Conservation (phyloP, 169 alveolate species). For the Cryptosporidium canis region DNA sequence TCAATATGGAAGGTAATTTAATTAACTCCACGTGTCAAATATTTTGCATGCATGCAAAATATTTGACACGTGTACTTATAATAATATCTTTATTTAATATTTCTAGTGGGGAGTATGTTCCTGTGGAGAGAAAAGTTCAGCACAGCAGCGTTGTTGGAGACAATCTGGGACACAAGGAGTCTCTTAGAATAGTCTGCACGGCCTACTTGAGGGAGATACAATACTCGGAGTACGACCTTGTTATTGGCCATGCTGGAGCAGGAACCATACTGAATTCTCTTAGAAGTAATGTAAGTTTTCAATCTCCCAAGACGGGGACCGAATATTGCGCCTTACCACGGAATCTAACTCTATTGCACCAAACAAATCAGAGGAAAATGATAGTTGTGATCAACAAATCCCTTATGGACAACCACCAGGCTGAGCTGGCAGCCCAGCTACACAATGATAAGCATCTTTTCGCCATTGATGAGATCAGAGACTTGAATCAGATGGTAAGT, state of each 20-base stretch:
- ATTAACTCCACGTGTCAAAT: not conserved
- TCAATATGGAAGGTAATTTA: conserved; percentile 66
- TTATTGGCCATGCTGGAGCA: conserved; percentile 84
- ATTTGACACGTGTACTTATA: not conserved
- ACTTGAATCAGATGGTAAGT: conserved; percentile 26
- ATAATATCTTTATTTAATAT: not conserved
- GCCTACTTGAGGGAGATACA: conserved; percentile 26
- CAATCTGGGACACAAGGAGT: not conserved
- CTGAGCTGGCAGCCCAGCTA: conserved; percentile 77
- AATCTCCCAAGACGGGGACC: not conserved
- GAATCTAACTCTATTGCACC: not conserved
- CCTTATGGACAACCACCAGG: conserved; percentile 83
- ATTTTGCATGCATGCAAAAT: not conserved
- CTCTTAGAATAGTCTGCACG: not conserved
- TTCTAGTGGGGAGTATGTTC: conserved; percentile 55
- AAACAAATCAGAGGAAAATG: conserved; percentile 72
- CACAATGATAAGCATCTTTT: conserved; percentile 36
- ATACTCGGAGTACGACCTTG: conserved; percentile 71
- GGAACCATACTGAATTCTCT: conserved; percentile 80
- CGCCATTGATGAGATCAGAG: conserved; percentile 25
- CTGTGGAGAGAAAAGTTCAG: not conserved
- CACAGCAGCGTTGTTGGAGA: not conserved
- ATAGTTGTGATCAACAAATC: conserved; percentile 79
- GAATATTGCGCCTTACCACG: not conserved
- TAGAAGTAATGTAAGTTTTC: conserved; percentile 74